Percentiles rank a stretch among this genome's conserved stretches.
phyloP scores from a whole-genome alignment of 495 filamentous ascomycete genomes.

The Coniosporium apollinis region DNA sequence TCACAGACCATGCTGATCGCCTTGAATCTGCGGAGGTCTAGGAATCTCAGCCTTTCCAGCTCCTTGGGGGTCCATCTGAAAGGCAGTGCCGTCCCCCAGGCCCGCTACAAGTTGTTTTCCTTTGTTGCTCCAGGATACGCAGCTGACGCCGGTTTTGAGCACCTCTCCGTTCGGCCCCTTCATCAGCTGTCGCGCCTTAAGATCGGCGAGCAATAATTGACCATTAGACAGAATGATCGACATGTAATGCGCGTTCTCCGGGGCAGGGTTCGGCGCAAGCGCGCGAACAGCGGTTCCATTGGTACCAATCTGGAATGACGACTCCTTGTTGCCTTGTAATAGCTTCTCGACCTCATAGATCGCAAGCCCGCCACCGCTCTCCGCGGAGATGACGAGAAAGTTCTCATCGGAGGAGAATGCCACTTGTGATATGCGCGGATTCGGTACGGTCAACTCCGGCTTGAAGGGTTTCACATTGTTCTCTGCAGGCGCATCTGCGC shows the following conservation, averaged over 20 bases:
- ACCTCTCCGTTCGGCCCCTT: conserved; percentile 46
- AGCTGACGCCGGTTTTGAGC: conserved; percentile 60
- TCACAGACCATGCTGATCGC: conserved; percentile 48
- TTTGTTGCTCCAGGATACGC: conserved; percentile 76
- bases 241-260: conserved; percentile 44
- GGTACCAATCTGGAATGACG: conserved; percentile 57
- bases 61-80: conserved; percentile 72
- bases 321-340: conserved; percentile 44
- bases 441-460: conserved; percentile 52
- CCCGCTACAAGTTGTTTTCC: conserved; percentile 91
- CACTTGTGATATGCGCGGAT: conserved; percentile 72
- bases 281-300: conserved; percentile 56
- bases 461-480: conserved; percentile 54
- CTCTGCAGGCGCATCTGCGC: conserved; percentile 27
- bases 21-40: conserved; percentile 48
- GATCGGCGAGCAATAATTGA: conserved; percentile 65
- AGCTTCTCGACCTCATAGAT: conserved; percentile 61
- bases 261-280: conserved; percentile 64
- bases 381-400: conserved; percentile 67
- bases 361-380: conserved; percentile 64
- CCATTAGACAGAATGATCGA: conserved; percentile 68
- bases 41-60: conserved; percentile 60
- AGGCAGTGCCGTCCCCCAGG: conserved; percentile 59
- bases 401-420: conserved; percentile 76
- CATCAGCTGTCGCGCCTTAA: conserved; percentile 45